phyloP scores from a whole-genome alignment of 257 asterid genomes.

The Solanum pinnatisectum region DNA sequence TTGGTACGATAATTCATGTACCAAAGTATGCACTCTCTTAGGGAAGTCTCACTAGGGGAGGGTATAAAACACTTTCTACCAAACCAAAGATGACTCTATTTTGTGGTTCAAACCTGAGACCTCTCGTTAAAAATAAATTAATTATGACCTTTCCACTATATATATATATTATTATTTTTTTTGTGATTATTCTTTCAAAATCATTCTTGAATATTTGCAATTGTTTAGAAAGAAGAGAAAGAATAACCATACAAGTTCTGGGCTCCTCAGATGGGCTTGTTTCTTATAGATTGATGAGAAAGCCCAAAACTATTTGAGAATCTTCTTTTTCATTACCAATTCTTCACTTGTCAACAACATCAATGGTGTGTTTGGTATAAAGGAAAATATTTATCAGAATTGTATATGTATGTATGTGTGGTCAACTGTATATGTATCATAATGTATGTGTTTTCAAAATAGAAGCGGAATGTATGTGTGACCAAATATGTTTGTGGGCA shows the following conservation, averaged over 20 bases:
- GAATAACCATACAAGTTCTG: slow-evolving; percentile 42
- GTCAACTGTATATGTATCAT: not conserved
- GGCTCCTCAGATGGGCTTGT: slow-evolving; percentile 54
- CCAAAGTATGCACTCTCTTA: not conserved
- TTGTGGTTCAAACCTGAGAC: not conserved
- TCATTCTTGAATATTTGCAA: not conserved
- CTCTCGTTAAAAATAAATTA: too few species aligned
- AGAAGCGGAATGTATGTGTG: too few species aligned
- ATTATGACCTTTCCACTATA: too few species aligned
- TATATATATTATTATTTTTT: too few species aligned
- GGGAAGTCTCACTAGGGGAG: not conserved
- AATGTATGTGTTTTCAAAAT: not conserved
- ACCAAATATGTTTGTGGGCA: not conserved
- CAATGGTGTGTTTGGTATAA: not conserved
- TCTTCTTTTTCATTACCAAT: slow-evolving; percentile 15
- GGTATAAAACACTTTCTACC: not conserved
- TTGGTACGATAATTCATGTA: not conserved
- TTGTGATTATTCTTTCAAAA: not conserved
- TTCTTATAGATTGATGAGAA: slow-evolving; percentile 36
- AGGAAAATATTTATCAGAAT: too few species aligned
- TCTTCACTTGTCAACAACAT: not conserved
- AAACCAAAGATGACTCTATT: too few species aligned
- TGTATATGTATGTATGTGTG: too few species aligned
- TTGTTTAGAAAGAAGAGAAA: not conserved
- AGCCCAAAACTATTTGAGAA: slow-evolving; percentile 23